Percentiles rank a stretch among this genome's conserved stretches.
phyloP scores from a whole-genome alignment of 306 rosid species.

The Quercus berberidifolia region DNA sequence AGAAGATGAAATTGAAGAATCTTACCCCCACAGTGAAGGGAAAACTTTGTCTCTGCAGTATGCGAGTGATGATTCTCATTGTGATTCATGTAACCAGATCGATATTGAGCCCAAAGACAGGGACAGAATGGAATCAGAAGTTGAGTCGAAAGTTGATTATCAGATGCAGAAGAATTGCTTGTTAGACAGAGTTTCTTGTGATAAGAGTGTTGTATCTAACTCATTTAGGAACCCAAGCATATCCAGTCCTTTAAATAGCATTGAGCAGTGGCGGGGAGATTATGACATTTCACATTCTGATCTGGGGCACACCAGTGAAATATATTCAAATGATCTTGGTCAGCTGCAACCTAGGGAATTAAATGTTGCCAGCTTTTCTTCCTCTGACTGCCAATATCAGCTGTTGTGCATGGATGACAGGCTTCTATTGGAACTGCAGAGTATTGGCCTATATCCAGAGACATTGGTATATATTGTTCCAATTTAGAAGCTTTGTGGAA shows the following conservation, averaged over 20 bases:
- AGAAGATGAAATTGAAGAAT: constrained; percentile 75
- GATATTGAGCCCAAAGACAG: constrained; percentile 79
- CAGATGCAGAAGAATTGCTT: constrained; percentile 51
- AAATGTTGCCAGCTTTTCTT: constrained; percentile 39
- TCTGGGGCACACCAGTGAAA: constrained; percentile 52
- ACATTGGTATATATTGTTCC: constrained; percentile 44
- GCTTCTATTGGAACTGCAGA: constrained; percentile 81
- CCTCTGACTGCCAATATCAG: constrained; percentile 69
- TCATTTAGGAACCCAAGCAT: constrained; percentile 53
- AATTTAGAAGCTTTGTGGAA: neutral
- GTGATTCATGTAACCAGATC: constrained; percentile 79
- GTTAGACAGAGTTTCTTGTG: constrained; percentile 68
- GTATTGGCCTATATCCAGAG: constrained; percentile 83
- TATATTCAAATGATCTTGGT: constrained; percentile 60
- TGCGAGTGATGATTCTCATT: constrained; percentile 87
- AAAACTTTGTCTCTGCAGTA: constrained; percentile 61
- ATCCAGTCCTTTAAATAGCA: constrained; percentile 52
- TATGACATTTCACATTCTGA: constrained; percentile 63
- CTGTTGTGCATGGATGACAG: constrained; percentile 68
- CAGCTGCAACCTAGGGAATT: constrained; percentile 54
- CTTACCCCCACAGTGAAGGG: constrained; percentile 49
- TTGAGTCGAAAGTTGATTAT: constrained; percentile 62
- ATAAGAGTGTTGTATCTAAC: constrained; percentile 59
- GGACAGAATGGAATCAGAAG: constrained; percentile 81
- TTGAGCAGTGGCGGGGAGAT: constrained; percentile 73